These are phyloP conservation scores for Amanita polypyramis DNA, from an alignment of 768 basidiomycete genomes.

Conservation along the genomic window DNA sequence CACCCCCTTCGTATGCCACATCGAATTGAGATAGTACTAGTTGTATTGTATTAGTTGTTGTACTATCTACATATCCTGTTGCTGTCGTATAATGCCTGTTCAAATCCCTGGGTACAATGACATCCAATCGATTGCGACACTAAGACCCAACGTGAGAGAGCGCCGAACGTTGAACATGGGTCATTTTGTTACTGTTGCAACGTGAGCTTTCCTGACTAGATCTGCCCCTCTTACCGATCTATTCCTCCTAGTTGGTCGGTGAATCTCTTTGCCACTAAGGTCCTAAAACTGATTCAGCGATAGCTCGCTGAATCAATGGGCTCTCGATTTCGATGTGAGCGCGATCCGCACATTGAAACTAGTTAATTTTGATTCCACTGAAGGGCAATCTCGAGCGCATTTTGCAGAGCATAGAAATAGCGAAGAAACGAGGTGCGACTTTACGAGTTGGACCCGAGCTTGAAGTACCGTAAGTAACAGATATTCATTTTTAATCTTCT, in stretches of 20 bases:
- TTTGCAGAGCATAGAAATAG: conserved; percentile 74
- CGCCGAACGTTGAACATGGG: conserved; percentile 2
- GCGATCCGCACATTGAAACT: not conserved
- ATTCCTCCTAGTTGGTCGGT: conserved; percentile 22
- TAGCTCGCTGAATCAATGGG: conserved; percentile 96
- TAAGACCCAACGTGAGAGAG: not conserved
- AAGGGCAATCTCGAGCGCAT: conserved; percentile 94
- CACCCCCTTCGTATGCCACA: conserved; percentile 26
- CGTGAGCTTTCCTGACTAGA: conserved; percentile 36
- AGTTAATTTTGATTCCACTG: not conserved
- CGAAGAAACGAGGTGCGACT: conserved; percentile 81
- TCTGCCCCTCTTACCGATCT: conserved; percentile 7
- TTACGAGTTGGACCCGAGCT: conserved; percentile 94
- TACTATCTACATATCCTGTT: not conserved
- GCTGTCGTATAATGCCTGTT: not conserved
- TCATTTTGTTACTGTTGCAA: conserved; percentile 64
- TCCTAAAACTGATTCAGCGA: conserved; percentile 4
- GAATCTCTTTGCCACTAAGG: not conserved
- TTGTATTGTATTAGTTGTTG: not conserved
- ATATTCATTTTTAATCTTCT: not conserved
- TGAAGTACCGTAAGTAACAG: conserved; percentile 71
- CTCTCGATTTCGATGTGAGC: conserved; percentile 82
- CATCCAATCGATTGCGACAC: not conserved
- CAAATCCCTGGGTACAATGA: not conserved
- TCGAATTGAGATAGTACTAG: conserved; percentile 3